Evolutionary conservation across 2,329 filamentous ascomycete genomes (phyloP), one percentile per base, ranked within the genome.

Genomic region (Torrubiella hemipterigena): DNA sequence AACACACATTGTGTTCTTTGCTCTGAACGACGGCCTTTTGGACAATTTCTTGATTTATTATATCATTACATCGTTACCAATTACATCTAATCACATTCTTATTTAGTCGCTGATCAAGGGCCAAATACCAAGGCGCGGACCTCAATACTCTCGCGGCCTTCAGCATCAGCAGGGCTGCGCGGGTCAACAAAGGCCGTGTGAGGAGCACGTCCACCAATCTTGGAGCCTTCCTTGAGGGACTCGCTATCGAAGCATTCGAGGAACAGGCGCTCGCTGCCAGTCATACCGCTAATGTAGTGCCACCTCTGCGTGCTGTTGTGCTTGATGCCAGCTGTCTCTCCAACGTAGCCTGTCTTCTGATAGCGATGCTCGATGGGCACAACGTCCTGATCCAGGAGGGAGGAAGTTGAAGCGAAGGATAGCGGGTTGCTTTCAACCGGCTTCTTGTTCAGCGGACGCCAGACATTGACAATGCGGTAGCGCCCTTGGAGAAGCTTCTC

Each of bases 401-500:
- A 68, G 2, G 69, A 58, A 49, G 75, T 77, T 29, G 79, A 77
- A 1, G 80, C 71, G 20, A 84, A 74, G 0, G 74, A 77, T 2
- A 86, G 62, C 2, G 81, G 81, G 42, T 67, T 72, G 27, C 80
- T 68, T 35, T 75, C 72, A 6, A 82, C 67, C 3, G 77, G 72
- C 21, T 61, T 59, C 42, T 55, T 52, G 53, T 67, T 71, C 7
- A 73, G 56, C 12, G 77, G 76, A 0, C 81, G 68, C 86, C 86
- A 94, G 29, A 94, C 78, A 43, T 93, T 94, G 52, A 94, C 73
- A 47, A 94, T 83, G 37, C 85, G 72, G 54, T 84, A 86, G 3
- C 85, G 74, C 3, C 69, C 73, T 36, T 65, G 50, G 2, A 89
- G 67, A 0, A 89, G 60, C 33, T 55, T 47, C 4, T 78, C 75